Evolutionary conservation across 805 yeast genomes (phyloP).

Genomic region (Ascoidea tarda): DNA sequence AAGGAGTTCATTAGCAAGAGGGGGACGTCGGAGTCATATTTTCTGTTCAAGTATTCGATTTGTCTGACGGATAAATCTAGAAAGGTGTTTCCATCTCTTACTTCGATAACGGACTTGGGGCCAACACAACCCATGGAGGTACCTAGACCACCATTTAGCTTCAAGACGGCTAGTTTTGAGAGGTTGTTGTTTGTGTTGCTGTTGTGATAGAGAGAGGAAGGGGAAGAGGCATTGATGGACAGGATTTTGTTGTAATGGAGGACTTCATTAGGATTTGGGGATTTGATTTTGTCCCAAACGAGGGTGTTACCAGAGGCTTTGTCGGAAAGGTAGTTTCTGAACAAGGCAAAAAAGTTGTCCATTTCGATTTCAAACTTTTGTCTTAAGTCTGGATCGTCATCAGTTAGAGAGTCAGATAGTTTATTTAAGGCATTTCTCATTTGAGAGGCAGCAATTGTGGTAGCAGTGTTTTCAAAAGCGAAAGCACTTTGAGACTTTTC

Average conservation of each 20-base stretch:
- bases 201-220: neutral
- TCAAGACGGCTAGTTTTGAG: conserved; percentile 83
- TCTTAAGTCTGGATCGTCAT: conserved; percentile 25
- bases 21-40: conserved; percentile 87
- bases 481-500: conserved; percentile 59
- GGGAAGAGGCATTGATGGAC: too few relatives aligned
- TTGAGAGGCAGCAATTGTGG: conserved; percentile 91
- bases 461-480: conserved; percentile 87
- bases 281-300: conserved; percentile 92
- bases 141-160: conserved; percentile 96
- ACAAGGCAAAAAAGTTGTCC: conserved; percentile 89
- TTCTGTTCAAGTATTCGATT: conserved; percentile 86
- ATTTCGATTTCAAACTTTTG: conserved; percentile 71
- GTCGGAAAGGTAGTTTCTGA: conserved; percentile 83
- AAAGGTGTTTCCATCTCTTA: conserved; percentile 96
- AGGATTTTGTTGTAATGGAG: conserved; percentile 51
- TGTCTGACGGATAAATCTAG: conserved; percentile 93
- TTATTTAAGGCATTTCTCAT: conserved; percentile 93
- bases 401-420: conserved; percentile 70
- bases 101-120: conserved; percentile 96
- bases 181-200: conserved; percentile 18
- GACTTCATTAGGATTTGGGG: conserved; percentile 84
- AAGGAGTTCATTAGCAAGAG: conserved; percentile 95
- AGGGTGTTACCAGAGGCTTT: conserved; percentile 75
- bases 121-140: conserved; percentile 99